Evolutionary conservation across 257 asterid species (phyloP), one percentile per base, ranked within the genome.

Genomic region (Jasminum sambac): DNA sequence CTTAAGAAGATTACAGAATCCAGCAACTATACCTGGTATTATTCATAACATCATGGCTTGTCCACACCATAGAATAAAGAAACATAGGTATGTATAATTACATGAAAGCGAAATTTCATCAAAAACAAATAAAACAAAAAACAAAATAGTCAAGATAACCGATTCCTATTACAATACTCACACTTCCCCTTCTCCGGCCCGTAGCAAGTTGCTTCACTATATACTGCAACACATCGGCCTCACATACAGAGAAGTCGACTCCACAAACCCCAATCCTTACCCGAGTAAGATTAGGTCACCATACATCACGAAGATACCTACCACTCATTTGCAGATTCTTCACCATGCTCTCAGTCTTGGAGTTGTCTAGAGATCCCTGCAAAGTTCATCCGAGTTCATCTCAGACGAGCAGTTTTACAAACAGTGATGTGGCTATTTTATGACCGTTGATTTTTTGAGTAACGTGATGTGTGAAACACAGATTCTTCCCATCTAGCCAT

Each of bases 301-400:
- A 84, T 21, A 84, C 88, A 36, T 84, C 88, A 0, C 88, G 81
- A 24, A 84, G 77, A 39, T 84, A 84, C 77, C 88, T 84, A 67
- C 88, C 88, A 3, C 34, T 72, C 46, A 40, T 74, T 67, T 84
- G 88, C 69, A 84, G 80, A 71, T 79, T 81, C 76, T 84, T 84
- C 78, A 84, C 86, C 48, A 79, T 63, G 74, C 81, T 43, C 78
- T 84, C 88, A 13, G 88, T 79, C 79, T 81, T 75, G 12, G 88
- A 52, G 79, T 81, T 79, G 70, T 81, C 86, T 62, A 84, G 69
- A 14, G 79, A 74, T 57, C 86, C 86, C 86, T 84, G 86, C 48
- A 78, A 77, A 9, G 12, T 1, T 2, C 13, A 12, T 16, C 61
- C 1, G 4, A 30, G 36, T 30, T 30, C 36, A 4, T 30, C 36